A percentile compares a stretch with the other conserved stretches of the same genome.
Conservation (phyloP, 2,329 filamentous ascomycete genomes). For the Hypoxylon sp. region DNA sequence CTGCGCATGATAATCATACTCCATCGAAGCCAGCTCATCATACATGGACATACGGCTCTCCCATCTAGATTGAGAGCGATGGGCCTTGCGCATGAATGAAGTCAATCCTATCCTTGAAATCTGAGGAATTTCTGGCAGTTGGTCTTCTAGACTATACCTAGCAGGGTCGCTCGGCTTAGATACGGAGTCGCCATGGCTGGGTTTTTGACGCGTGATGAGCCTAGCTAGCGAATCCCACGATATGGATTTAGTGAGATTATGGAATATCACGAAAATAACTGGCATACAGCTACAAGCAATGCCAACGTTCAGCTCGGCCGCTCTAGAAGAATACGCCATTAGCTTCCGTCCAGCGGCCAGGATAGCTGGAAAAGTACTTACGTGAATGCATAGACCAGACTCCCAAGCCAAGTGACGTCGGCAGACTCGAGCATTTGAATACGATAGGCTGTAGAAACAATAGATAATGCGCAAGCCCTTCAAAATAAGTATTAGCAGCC, state of each 20-base stretch:
- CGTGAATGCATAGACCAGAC: slow-evolving; percentile 22
- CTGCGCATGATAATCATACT: slow-evolving; percentile 21
- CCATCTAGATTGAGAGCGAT: not conserved
- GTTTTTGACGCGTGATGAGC: not conserved
- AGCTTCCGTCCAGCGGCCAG: not conserved
- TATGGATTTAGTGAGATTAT: not conserved
- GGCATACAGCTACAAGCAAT: slow-evolving; percentile 37
- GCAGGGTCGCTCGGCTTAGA: not conserved
- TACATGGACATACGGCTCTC: not conserved
- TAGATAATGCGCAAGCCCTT: slow-evolving; percentile 39
- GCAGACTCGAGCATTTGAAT: slow-evolving; percentile 36
- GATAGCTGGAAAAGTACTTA: slow-evolving; percentile 1
- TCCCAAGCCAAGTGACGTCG: slow-evolving; percentile 41
- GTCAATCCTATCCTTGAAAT: not conserved
- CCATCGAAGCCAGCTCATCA: slow-evolving; percentile 10
- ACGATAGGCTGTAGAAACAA: slow-evolving; percentile 39
- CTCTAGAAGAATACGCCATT: slow-evolving; percentile 20
- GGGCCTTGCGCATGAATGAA: not conserved
- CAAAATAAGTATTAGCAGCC: not conserved
- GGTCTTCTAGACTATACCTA: not conserved
- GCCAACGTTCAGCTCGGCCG: slow-evolving; percentile 36
- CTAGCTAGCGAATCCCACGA: slow-evolving; percentile 14
- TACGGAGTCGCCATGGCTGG: not conserved
- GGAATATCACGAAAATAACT: slow-evolving; percentile 13
- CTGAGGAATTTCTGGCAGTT: not conserved